Base-by-base conservation (phyloP, 2,329 filamentous ascomycete species). In the Pseudopithomyces chartarum region DNA sequence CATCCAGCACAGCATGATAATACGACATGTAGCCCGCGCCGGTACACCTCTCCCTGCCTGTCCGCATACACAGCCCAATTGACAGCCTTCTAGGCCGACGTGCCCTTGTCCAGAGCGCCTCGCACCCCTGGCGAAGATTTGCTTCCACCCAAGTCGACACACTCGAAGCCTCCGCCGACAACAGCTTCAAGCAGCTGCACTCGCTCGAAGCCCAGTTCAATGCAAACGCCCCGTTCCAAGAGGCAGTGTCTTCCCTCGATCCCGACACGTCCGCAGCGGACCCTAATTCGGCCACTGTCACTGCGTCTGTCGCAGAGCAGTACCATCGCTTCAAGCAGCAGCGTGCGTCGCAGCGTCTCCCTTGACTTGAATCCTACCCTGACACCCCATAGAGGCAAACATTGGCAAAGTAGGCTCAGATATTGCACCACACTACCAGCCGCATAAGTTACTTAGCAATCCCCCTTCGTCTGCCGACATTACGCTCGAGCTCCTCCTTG, bases 401-500 rank as follows among this genome's bases (percentile, higher is more conserved):
- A 73, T 72, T 23, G 63, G 64, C 15, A 61, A 70, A 19, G 61
- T 82, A 8, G 81, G 81, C 39, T 69, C 74, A 23, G 59, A 66
- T 42, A 62, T 81, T 40, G 65, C 64, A 54, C 79, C 80, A 40
- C 81, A 84, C 57, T 93, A 94, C 77, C 76, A 84, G 58, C 89
- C 90, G 3, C 81, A 84, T 63, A 80, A 85, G 54, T 79, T 96
- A 53, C 80, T 93, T 61, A 81, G 79, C 56, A 83, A 92, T 71
- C 93, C 95, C 3, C 92, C 92, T 1, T 79, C 79, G 38, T 89
- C 92, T 22, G 83, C 88, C 73, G 90, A 97, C 70, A 85, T 98
- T 59, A 93, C 92, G 46, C 87, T 99, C 57, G 93, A 97, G 80
- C 84, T 97, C 59, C 86, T 99, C 87, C 74, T 77, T 57, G 74